phyloP scores from a whole-genome alignment of 352 stramenopile species.

The Phytophthora sp. region DNA sequence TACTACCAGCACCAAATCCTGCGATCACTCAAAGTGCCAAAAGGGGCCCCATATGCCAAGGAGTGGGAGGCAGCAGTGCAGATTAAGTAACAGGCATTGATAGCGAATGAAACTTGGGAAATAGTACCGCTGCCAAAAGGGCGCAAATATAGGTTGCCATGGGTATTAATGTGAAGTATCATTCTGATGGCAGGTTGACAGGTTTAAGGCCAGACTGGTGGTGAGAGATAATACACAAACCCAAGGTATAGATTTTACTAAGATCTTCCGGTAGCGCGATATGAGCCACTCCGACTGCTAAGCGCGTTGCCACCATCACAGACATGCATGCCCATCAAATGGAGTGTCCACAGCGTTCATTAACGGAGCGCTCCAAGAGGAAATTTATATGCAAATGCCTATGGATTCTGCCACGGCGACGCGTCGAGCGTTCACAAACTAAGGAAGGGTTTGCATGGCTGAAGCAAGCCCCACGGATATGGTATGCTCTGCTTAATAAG shows the following conservation, averaged over 20 bases:
- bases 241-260: not conserved
- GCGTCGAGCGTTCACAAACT: not conserved
- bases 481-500: constrained; percentile 7
- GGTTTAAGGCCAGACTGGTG: constrained; percentile 2
- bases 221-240: constrained; percentile 9
- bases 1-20: not conserved
- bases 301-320: not conserved
- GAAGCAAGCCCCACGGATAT: not conserved
- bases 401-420: not conserved
- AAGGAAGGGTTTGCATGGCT: not conserved
- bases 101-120: not conserved
- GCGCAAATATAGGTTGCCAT: constrained; percentile 6
- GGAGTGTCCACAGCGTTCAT: constrained; percentile 1
- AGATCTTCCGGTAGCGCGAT: not conserved
- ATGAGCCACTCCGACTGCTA: constrained; percentile 6
- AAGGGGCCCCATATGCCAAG: not conserved
- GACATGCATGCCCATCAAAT: constrained; percentile 6
- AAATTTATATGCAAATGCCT: constrained; percentile 1
- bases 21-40: not conserved
- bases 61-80: too few relatives aligned
- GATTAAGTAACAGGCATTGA: not conserved
- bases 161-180: too few relatives aligned
- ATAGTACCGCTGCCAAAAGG: not conserved
- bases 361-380: not conserved
- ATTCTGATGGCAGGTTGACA: not conserved